Evolutionary conservation across 2,329 filamentous ascomycete species (phyloP).

Genomic region (Colletotrichum destructivum): DNA sequence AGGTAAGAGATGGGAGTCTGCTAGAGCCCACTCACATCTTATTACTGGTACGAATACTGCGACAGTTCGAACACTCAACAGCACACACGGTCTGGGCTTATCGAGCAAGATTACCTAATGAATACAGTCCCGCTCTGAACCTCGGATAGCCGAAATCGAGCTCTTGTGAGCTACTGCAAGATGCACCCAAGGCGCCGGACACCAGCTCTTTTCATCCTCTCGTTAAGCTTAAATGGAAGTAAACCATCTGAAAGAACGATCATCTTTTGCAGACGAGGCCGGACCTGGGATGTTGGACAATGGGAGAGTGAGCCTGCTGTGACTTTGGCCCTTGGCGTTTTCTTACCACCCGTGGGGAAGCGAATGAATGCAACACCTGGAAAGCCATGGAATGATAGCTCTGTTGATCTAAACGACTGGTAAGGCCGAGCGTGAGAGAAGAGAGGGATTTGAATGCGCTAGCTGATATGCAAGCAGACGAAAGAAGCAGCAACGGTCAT

Average conservation of each 20-base stretch:
- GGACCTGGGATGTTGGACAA: neutral
- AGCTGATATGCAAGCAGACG: neutral
- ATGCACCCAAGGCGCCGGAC: neutral
- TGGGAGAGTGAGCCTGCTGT: neutral
- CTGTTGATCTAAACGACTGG: neutral
- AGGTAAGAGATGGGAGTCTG: constrained; percentile 26
- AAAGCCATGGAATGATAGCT: neutral
- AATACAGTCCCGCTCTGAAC: constrained; percentile 8
- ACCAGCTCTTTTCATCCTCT: neutral
- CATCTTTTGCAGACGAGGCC: too few relatives aligned
- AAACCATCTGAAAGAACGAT: neutral
- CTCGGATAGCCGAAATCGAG: constrained; percentile 34
- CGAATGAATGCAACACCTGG: neutral
- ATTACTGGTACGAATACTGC: neutral
- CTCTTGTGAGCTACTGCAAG: neutral
- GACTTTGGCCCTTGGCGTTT: neutral
- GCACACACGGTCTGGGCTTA: constrained; percentile 17
- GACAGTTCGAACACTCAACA: neutral
- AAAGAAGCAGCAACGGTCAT: neutral
- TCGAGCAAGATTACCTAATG: constrained; percentile 19
- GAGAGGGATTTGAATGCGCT: too few relatives aligned
- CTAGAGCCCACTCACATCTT: constrained; percentile 11
- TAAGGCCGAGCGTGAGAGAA: neutral
- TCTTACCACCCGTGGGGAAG: neutral
- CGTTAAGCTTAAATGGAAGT: neutral